Evolutionary conservation across 176 grass and related monocot species (phyloP).

Genomic region (Oryza australiensis): DNA sequence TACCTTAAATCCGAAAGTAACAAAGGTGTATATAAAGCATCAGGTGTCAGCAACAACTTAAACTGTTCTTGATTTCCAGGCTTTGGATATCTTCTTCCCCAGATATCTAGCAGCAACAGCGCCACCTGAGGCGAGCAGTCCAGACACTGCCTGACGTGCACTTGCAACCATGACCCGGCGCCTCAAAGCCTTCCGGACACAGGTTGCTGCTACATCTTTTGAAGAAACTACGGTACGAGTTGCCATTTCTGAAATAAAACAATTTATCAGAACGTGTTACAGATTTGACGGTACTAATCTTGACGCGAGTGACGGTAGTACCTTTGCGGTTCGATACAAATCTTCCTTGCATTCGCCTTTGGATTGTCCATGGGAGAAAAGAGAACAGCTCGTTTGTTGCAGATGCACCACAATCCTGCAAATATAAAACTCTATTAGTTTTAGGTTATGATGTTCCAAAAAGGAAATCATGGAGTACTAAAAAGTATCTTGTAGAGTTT

Average conservation of each 20-base stretch:
- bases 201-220: conserved; percentile 64
- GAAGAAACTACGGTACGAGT: conserved; percentile 40
- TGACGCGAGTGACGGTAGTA: not conserved
- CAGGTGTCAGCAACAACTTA: not conserved
- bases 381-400: conserved; percentile 60
- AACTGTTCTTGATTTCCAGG: conserved; percentile 61
- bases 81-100: conserved; percentile 72
- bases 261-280: not conserved
- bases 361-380: conserved; percentile 75
- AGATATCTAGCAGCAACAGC: conserved; percentile 61
- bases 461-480: not conserved
- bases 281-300: not conserved
- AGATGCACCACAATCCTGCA: conserved; percentile 63
- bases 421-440: not conserved
- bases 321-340: conserved; percentile 20
- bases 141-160: conserved; percentile 67
- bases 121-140: conserved; percentile 70
- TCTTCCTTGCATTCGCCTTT: conserved; percentile 38
- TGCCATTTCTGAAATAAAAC: conserved; percentile 39
- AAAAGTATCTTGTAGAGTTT: not conserved
- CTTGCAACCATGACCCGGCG: conserved; percentile 64
- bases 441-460: not conserved
- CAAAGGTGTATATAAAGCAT: not conserved
- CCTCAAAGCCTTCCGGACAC: conserved; percentile 53
- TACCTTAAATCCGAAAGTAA: not conserved